These are phyloP conservation scores for Excoecaria agallocha DNA, from an alignment of 345 rosid species.

Conservation along the genomic window DNA sequence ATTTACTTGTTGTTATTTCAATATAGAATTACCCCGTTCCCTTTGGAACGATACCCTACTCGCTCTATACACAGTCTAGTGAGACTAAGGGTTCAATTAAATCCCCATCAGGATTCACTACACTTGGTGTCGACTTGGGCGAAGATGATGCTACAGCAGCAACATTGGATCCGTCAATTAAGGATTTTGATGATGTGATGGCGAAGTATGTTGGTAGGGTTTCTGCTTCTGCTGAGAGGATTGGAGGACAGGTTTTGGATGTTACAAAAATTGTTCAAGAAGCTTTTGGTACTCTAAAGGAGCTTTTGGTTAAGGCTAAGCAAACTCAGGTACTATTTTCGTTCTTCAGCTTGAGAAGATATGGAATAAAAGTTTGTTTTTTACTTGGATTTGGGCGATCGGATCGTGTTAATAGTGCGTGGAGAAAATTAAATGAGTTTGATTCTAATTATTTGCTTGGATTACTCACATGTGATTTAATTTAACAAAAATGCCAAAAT, in stretches of 20 bases:
- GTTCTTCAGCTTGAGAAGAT: not conserved
- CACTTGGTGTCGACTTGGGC: slow-evolving; percentile 17
- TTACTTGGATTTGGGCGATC: not conserved
- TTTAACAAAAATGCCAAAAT: too few relatives aligned
- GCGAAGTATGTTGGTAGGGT: slow-evolving; percentile 54
- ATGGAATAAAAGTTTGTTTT: not conserved
- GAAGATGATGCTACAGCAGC: slow-evolving; percentile 9
- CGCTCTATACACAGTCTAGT: too few relatives aligned
- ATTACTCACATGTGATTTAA: too few relatives aligned
- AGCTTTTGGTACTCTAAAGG: slow-evolving; percentile 64
- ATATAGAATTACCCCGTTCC: too few relatives aligned
- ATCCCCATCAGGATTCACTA: slow-evolving; percentile 40
- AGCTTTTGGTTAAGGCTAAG: too few relatives aligned
- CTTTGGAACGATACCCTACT: too few relatives aligned
- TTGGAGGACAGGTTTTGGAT: slow-evolving; percentile 82
- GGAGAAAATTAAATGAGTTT: not conserved
- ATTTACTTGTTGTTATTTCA: too few relatives aligned
- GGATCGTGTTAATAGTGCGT: not conserved
- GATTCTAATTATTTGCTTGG: too few relatives aligned
- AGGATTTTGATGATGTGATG: slow-evolving; percentile 72
- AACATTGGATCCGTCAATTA: slow-evolving; percentile 65
- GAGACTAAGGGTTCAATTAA: slow-evolving; percentile 64
- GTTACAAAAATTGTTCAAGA: slow-evolving; percentile 61
- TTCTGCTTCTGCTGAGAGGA: slow-evolving; percentile 68
- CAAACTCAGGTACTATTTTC: slow-evolving; percentile 46